Base-by-base conservation (phyloP, 371 early-diverging fungal species). In the Nosema granulosis region DNA sequence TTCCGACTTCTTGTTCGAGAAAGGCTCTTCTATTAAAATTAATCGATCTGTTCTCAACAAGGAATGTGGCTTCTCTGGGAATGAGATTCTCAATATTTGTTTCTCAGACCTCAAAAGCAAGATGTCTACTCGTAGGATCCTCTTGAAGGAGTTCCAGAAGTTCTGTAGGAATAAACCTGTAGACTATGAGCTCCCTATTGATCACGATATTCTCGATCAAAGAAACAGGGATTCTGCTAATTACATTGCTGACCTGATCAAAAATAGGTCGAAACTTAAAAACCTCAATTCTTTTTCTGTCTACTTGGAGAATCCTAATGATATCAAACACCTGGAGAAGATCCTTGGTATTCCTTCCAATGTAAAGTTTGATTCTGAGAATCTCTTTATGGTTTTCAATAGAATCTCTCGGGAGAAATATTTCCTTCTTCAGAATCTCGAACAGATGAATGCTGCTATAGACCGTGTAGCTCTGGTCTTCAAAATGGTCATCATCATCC, bases 121-220 rank as follows among this genome's bases (percentile, higher is more conserved):
- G 16, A 29, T 78, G 0, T 61, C 51, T 11, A 77, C 75, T 18
- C 80, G 82, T 66, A 80, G 80, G 58, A 72, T 81, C 16, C 74
- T 84, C 26, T 65, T 84, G 16, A 84, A 82, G 50, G 85, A 82
- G 68, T 84, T 84, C 66, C 73, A 77, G 26, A 77, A 69, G 26
- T 69, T 78, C 28, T 66, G 24, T 66, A 66, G 49, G 29, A 18
- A 3, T 20, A 66, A 49, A 66, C 12, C 16, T 9, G 43, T 43
- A 43, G 16, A 43, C 43, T 43, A 43, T 43, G 43, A 43, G 16
- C 16, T 43, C 6, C 43, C 43, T 9, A 9, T 43, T 9, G 43
- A 66, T 29, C 26, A 9, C 20, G 37, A 66, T 43, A 66, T 24
- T 2, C 66, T 77, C 0, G 1, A 20, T 59, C 43, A 43, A 43